These are phyloP conservation scores for Boletellus emodensis DNA, from an alignment of 768 basidiomycete species.

Conservation along the genomic window DNA sequence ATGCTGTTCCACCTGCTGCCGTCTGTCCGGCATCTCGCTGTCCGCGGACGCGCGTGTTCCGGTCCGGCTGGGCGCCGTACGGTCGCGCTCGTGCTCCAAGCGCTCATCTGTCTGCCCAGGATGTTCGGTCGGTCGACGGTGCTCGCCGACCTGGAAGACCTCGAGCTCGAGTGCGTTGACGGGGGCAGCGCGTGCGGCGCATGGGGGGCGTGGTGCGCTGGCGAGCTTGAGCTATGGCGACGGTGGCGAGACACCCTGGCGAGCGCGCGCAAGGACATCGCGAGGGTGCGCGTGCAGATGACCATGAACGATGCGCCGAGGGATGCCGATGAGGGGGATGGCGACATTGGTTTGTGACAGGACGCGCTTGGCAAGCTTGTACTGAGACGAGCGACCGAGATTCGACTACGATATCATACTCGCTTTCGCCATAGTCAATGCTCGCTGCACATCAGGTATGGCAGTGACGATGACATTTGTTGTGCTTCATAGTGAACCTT, in stretches of 20 bases:
- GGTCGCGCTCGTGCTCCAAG: constrained; percentile 12
- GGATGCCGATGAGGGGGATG: background rate
- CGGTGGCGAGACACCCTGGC: constrained; percentile 1
- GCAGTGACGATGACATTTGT: no score
- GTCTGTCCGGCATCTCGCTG: background rate
- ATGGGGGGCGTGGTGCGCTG: constrained; percentile 7
- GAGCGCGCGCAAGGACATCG: background rate
- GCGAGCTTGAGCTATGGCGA: constrained; percentile 14
- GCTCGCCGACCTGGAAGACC: constrained; percentile 10
- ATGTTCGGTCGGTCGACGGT: constrained; percentile 5
- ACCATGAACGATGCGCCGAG: background rate
- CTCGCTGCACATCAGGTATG: no score
- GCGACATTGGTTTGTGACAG: no score
- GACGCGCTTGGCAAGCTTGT: no score
- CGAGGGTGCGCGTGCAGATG: background rate
- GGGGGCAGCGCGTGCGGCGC: background rate
- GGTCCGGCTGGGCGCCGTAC: constrained; percentile 10
- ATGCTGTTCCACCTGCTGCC: constrained; percentile 17
- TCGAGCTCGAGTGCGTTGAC: constrained; percentile 14
- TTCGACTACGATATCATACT: no score
- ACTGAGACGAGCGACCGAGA: no score
- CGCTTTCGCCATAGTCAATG: no score
- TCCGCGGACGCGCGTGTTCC: constrained; percentile 13
- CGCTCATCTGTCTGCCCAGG: constrained; percentile 6
- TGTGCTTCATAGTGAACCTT: no score